phyloP scores from a whole-genome alignment of 1,139 yeast genomes.

The Saccharomyces uvarum region DNA sequence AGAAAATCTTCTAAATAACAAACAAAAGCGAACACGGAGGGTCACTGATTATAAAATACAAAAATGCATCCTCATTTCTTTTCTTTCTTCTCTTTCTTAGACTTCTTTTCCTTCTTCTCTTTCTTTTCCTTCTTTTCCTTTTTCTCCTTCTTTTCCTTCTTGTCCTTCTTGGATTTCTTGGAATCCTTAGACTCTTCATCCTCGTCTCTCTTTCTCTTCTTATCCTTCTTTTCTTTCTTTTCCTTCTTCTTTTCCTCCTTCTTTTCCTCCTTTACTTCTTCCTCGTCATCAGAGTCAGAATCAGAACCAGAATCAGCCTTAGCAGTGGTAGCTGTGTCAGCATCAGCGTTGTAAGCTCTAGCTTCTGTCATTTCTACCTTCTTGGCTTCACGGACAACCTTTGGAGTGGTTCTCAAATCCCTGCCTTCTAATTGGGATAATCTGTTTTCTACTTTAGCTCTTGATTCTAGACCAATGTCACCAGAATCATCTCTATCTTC shows the following conservation, averaged over 20 bases:
- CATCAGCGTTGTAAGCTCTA: conserved; percentile 88
- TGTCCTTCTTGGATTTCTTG: conserved; percentile 36
- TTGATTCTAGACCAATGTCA: conserved; percentile 82
- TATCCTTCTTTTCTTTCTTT: conserved; percentile 36
- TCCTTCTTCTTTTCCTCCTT: conserved; percentile 29
- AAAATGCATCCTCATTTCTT: conserved; percentile 8
- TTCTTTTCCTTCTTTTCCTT: conserved; percentile 40
- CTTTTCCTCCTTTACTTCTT: conserved; percentile 32
- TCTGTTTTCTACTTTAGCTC: conserved; percentile 91
- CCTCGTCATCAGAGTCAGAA: conserved; percentile 35
- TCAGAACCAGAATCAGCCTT: conserved; percentile 44
- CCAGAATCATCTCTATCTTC: conserved; percentile 96
- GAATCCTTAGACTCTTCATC: conserved; percentile 37
- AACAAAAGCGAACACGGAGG: not conserved
- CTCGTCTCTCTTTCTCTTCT: conserved; percentile 36
- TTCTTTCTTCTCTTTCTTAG: conserved; percentile 27
- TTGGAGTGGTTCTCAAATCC: conserved; percentile 75
- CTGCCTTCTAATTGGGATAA: conserved; percentile 94
- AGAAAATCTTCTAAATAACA: not conserved
- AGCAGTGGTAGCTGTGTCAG: conserved; percentile 54
- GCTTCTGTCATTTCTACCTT: conserved; percentile 80
- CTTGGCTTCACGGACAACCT: conserved; percentile 65
- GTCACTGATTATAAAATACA: conserved; percentile 3
- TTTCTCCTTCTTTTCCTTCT: conserved; percentile 38
- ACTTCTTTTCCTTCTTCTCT: conserved; percentile 41